Evolutionary conservation across 176 grass and related monocot species (phyloP).

Genomic region (Oryza rufipogon): DNA sequence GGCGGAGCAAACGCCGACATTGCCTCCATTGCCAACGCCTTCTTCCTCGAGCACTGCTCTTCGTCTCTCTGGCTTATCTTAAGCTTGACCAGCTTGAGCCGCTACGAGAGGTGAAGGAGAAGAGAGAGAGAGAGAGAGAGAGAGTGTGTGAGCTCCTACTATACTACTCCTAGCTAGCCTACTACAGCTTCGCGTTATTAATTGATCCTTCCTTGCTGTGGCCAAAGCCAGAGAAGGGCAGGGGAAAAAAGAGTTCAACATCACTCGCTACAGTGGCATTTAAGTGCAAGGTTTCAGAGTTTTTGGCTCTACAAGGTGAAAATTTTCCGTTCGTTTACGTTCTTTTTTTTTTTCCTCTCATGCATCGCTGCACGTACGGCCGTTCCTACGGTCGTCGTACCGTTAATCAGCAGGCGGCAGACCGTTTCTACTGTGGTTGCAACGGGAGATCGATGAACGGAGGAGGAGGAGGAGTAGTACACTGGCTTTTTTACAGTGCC

Average conservation of each 20-base stretch:
- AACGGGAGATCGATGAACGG: background rate
- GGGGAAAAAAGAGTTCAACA: background rate
- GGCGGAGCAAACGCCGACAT: constrained; percentile 46
- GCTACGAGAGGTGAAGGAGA: background rate
- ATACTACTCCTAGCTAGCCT: background rate
- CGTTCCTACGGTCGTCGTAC: background rate
- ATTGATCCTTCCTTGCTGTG: background rate
- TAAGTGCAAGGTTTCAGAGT: background rate
- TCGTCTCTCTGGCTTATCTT: background rate
- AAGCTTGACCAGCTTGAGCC: background rate
- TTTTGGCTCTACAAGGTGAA: constrained; percentile 18
- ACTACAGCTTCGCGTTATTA: background rate
- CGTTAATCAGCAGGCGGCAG: background rate
- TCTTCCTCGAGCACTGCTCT: background rate
- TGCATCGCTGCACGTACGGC: background rate
- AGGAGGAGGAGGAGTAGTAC: background rate
- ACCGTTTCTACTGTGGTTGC: constrained; percentile 4
- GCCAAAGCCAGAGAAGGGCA: background rate
- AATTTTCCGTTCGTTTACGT: background rate
- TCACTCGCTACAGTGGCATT: background rate
- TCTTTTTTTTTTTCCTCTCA: background rate
- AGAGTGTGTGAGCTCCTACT: no score
- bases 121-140: background rate
- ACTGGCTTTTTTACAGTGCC: background rate
- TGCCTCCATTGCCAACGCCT: background rate